phyloP scores from a whole-genome alignment of 2,329 filamentous ascomycete genomes.

The Colletotrichum echinochloae region DNA sequence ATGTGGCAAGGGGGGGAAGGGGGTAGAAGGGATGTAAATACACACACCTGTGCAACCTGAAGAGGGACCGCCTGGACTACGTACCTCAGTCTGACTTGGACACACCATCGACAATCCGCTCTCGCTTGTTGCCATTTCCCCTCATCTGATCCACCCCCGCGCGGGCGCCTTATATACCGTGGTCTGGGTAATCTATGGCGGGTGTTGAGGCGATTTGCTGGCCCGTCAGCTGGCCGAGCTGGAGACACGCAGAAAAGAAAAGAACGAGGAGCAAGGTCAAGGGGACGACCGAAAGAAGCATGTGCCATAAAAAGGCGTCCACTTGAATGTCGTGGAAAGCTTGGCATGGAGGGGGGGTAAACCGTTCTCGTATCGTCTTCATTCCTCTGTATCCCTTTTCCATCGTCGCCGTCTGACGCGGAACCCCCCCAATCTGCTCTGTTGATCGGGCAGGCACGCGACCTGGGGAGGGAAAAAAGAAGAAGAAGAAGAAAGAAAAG shows the following conservation, averaged over 20 bases:
- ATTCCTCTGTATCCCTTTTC: not conserved
- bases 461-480: too few relatives aligned
- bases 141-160: not conserved
- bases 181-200: not conserved
- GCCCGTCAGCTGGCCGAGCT: not conserved
- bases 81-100: slow-evolving; percentile 24
- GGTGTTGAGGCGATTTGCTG: not conserved
- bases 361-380: not conserved
- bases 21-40: not conserved
- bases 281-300: not conserved
- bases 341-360: not conserved
- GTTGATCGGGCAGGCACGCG: not conserved
- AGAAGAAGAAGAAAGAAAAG: too few relatives aligned
- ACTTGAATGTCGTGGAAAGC: slow-evolving; percentile 1
- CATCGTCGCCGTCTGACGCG: not conserved
- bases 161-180: not conserved
- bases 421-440: not conserved
- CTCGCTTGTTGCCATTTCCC: not conserved
- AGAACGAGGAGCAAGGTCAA: too few relatives aligned
- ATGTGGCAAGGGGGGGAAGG: not conserved
- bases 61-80: too few relatives aligned
- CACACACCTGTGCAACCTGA: too few relatives aligned
- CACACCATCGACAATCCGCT: slow-evolving; percentile 4
- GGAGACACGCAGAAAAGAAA: not conserved
- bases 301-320: not conserved